These are phyloP conservation scores for Globisporangium barbulae DNA, from an alignment of 352 stramenopile species.

Conservation along the genomic window DNA sequence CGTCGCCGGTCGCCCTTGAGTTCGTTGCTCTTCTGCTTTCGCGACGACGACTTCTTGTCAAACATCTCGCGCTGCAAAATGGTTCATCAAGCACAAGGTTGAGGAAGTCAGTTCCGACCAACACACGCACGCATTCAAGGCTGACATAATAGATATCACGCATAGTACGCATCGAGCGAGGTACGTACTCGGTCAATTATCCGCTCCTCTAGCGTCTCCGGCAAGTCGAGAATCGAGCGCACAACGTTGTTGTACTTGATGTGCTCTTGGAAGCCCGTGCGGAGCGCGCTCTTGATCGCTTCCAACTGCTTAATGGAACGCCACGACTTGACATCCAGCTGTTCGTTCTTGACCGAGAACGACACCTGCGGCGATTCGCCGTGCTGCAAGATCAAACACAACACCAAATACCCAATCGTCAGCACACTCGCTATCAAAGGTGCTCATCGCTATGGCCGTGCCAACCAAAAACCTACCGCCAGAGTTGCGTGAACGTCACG, in stretches of 20 bases:
- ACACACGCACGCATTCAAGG: too few relatives aligned
- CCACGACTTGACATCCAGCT: slow-evolving; percentile 75
- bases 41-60: slow-evolving; percentile 73
- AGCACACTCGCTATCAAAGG: neutral
- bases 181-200: slow-evolving; percentile 68
- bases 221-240: slow-evolving; percentile 68
- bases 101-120: neutral
- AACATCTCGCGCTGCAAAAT: slow-evolving; percentile 64
- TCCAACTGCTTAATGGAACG: slow-evolving; percentile 81
- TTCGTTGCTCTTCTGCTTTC: slow-evolving; percentile 80
- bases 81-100: neutral
- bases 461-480: slow-evolving; percentile 32
- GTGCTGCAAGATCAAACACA: slow-evolving; percentile 32
- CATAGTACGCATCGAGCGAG: neutral
- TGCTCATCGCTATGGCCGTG: neutral
- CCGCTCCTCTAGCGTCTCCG: slow-evolving; percentile 69
- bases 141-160: too few relatives aligned
- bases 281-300: slow-evolving; percentile 71
- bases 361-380: slow-evolving; percentile 77
- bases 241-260: slow-evolving; percentile 90
- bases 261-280: slow-evolving; percentile 74
- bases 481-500: slow-evolving; percentile 81
- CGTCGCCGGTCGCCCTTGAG: slow-evolving; percentile 72
- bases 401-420: neutral
- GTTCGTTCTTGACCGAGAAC: slow-evolving; percentile 73